Conservation (phyloP, 75 land plant genomes). For the Chamaecyparis obtusa region DNA sequence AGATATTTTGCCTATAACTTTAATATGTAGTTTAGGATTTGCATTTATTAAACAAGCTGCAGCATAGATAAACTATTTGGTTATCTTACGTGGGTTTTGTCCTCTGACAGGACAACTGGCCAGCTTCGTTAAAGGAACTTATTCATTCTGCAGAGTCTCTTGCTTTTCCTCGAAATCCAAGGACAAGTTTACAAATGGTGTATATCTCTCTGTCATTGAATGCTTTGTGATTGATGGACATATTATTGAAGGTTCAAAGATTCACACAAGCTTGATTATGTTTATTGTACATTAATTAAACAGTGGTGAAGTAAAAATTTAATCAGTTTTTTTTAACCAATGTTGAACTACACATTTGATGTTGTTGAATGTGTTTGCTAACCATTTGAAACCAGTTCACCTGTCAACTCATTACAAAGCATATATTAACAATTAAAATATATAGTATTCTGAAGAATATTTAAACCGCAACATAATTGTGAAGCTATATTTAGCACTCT, state of each 20-base stretch:
- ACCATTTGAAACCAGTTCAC: neutral
- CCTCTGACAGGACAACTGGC: constrained; percentile 55
- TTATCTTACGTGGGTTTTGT: neutral
- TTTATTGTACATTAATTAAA: neutral
- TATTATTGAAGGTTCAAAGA: neutral
- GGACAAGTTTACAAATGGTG: constrained; percentile 9
- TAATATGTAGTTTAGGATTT: neutral
- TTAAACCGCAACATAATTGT: too few species aligned
- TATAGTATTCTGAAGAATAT: neutral
- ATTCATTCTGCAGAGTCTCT: constrained; percentile 38
- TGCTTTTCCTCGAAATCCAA: constrained; percentile 39
- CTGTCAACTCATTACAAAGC: neutral
- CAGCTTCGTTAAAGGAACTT: constrained; percentile 53
- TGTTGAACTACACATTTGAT: neutral
- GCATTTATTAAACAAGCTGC: neutral
- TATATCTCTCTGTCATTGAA: neutral
- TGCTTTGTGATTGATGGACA: neutral
- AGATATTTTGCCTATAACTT: neutral
- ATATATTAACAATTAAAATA: neutral
- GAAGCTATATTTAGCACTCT: too few species aligned
- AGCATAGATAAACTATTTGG: neutral
- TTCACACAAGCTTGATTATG: neutral
- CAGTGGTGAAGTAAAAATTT: neutral
- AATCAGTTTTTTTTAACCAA: neutral
- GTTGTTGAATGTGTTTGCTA: neutral